phyloP scores from a whole-genome alignment of 352 stramenopile genomes.

The Pilasporangium apinafurcum region DNA sequence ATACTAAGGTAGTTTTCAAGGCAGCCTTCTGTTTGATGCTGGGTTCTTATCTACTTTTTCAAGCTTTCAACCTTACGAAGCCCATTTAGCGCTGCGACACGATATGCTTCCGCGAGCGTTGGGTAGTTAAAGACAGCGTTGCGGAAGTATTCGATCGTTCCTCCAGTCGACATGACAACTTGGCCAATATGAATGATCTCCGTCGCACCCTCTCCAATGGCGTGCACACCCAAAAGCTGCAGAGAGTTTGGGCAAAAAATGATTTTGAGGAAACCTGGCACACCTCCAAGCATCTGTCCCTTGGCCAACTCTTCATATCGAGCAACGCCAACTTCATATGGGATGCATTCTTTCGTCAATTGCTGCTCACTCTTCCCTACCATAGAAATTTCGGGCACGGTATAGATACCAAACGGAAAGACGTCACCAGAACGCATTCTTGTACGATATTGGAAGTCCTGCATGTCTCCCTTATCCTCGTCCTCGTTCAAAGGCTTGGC shows the following conservation, averaged over 20 bases:
- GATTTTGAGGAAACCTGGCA: conserved; percentile 80
- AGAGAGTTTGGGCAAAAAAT: conserved; percentile 78
- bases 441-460: conserved; percentile 62
- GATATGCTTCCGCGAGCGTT: conserved; percentile 84
- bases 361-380: conserved; percentile 88
- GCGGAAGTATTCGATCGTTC: conserved; percentile 86
- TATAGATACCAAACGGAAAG: conserved; percentile 87
- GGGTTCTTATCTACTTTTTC: conserved; percentile 14
- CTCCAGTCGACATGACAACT: conserved; percentile 80
- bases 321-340: conserved; percentile 74
- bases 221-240: conserved; percentile 73
- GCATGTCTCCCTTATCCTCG: conserved; percentile 31
- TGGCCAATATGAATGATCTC: conserved; percentile 89
- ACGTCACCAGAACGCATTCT: conserved; percentile 84
- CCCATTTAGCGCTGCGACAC: conserved; percentile 71
- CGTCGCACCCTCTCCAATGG: conserved; percentile 81
- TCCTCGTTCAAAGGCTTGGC: conserved; percentile 55
- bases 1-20: background rate
- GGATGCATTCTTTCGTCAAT: conserved; percentile 63
- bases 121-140: conserved; percentile 92
- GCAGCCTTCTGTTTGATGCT: background rate
- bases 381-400: conserved; percentile 86
- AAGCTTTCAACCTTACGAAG: conserved; percentile 65
- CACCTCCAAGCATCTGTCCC: conserved; percentile 79
- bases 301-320: conserved; percentile 82